These are phyloP conservation scores for Lepidopterella palustris DNA, from an alignment of 495 filamentous ascomycete species.

Conservation along the genomic window DNA sequence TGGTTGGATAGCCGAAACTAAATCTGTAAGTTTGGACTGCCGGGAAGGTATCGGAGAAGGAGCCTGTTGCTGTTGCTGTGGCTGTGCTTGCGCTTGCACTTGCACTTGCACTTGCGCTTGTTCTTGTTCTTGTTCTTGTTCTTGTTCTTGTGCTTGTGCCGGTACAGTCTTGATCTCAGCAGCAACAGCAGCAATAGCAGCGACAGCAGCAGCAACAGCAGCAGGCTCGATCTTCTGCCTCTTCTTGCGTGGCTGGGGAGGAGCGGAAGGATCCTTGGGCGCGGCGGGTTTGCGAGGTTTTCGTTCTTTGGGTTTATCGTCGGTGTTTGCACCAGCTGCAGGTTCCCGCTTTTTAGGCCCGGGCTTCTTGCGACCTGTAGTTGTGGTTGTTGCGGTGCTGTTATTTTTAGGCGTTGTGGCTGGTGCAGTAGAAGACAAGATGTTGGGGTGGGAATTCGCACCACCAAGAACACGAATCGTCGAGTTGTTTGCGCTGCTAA, in stretches of 20 bases:
- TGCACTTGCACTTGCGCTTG: conserved; percentile 12
- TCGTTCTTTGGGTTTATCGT: conserved; percentile 28
- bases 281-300: conserved; percentile 51
- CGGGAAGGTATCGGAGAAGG: conserved; percentile 23
- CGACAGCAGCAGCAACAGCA: conserved; percentile 10
- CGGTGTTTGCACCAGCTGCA: conserved; percentile 1
- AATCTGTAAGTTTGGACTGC: conserved; percentile 27
- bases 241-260: conserved; percentile 47
- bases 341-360: conserved; percentile 17
- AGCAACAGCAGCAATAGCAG: background rate
- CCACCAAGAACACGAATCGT: conserved; percentile 16
- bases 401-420: conserved; percentile 13
- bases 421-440: conserved; percentile 3
- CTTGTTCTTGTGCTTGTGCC: background rate
- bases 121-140: background rate
- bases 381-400: conserved; percentile 11
- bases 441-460: conserved; percentile 3
- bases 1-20: conserved; percentile 21
- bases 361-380: conserved; percentile 23
- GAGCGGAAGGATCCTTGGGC: conserved; percentile 50
- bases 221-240: conserved; percentile 36
- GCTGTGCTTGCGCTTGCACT: conserved; percentile 2
- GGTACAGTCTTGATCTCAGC: background rate
- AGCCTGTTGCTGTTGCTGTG: conserved; percentile 1
- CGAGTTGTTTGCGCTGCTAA: conserved; percentile 14